Evolutionary conservation across 345 rosid species (phyloP).

Genomic region (Euphorbia lathyris): DNA sequence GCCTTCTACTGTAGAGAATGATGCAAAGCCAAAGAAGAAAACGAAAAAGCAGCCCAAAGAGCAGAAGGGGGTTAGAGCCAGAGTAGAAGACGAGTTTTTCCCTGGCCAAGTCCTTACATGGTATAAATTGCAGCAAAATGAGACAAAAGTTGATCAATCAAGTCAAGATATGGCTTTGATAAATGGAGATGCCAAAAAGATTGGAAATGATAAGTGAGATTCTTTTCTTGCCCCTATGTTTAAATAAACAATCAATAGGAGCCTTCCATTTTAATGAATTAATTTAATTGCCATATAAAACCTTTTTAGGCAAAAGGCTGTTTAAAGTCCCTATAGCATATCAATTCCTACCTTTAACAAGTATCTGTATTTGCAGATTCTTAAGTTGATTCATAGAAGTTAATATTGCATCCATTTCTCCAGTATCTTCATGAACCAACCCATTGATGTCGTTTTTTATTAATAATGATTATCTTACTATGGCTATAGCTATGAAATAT

Average conservation of each 20-base stretch:
- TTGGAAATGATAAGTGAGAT: slow-evolving; percentile 14
- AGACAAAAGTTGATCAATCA: slow-evolving; percentile 1
- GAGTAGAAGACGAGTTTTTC: slow-evolving; percentile 20
- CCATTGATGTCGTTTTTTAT: neutral
- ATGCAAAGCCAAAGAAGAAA: slow-evolving; percentile 12
- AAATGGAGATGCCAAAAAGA: slow-evolving; percentile 9
- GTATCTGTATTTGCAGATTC: neutral
- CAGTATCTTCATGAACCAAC: neutral
- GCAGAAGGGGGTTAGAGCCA: slow-evolving; percentile 6
- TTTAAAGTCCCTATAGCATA: neutral
- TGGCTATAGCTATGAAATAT: neutral
- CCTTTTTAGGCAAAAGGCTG: neutral
- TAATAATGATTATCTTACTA: neutral
- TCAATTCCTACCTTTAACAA: neutral
- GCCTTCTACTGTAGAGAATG: neutral
- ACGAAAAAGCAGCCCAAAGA: slow-evolving; percentile 5
- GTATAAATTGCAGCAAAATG: slow-evolving; percentile 1
- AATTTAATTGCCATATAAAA: neutral
- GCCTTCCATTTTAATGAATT: neutral
- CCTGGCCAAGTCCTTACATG: slow-evolving; percentile 7
- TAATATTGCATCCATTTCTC: neutral
- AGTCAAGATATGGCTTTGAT: neutral
- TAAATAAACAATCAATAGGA: neutral
- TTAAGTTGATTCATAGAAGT: neutral
- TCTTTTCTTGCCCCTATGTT: neutral